A percentile compares a stretch with the other conserved stretches of the same genome.
phyloP scores from a whole-genome alignment of 306 rosid genomes.

The Trichosanthes truncata region DNA sequence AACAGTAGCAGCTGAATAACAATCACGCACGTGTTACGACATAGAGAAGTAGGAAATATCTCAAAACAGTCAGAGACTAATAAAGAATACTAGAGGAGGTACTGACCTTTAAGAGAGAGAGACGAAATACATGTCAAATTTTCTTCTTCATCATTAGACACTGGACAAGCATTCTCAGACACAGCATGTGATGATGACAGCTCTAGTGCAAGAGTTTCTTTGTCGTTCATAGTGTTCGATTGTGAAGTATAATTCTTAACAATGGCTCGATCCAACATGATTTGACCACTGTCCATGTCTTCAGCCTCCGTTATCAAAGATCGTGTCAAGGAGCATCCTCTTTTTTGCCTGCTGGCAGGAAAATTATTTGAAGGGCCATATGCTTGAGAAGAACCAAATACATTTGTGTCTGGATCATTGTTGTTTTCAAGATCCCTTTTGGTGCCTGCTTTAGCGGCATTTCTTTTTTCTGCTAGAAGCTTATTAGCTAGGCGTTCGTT shows the following conservation, averaged over 20 bases:
- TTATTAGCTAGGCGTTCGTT: slow-evolving; percentile 31
- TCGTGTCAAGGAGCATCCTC: slow-evolving; percentile 23
- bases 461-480: slow-evolving; percentile 29
- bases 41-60: background rate
- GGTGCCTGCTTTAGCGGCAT: slow-evolving; percentile 24
- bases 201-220: slow-evolving; percentile 42
- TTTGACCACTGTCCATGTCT: slow-evolving; percentile 20
- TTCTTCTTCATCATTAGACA: slow-evolving; percentile 55
- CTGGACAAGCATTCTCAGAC: slow-evolving; percentile 36
- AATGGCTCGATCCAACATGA: slow-evolving; percentile 24
- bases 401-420: slow-evolving; percentile 29
- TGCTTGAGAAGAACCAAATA: slow-evolving; percentile 20
- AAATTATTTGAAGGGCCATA: slow-evolving; percentile 20
- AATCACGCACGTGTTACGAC: slow-evolving; percentile 2
- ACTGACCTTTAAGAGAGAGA: slow-evolving; percentile 71
- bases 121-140: slow-evolving; percentile 38
- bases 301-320: slow-evolving; percentile 26
- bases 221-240: slow-evolving; percentile 27
- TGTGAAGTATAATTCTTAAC: slow-evolving; percentile 27
- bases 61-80: background rate
- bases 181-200: slow-evolving; percentile 47
- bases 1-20: slow-evolving; percentile 79
- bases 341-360: slow-evolving; percentile 31
- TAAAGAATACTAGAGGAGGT: background rate
- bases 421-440: slow-evolving; percentile 28